phyloP scores from a whole-genome alignment of 2,329 filamentous ascomycete genomes.

The Fusarium concolor region DNA sequence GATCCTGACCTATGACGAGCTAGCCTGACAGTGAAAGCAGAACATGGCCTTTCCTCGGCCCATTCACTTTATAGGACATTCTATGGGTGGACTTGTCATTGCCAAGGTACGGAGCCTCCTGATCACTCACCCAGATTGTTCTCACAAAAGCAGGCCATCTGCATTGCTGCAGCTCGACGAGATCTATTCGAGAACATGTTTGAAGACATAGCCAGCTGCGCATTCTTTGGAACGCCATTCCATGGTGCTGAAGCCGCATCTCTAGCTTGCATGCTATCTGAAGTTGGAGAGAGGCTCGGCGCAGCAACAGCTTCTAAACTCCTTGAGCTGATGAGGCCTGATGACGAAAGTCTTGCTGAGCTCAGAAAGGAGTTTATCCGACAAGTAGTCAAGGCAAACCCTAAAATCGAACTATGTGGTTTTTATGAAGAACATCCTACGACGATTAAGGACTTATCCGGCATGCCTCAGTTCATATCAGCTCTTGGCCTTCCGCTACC shows the following conservation, averaged over 20 bases:
- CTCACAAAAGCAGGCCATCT: slow-evolving; percentile 35
- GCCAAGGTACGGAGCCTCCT: slow-evolving; percentile 50
- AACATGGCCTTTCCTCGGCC: slow-evolving; percentile 45
- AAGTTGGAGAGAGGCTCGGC: slow-evolving; percentile 50
- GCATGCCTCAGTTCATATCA: slow-evolving; percentile 46
- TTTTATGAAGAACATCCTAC: slow-evolving; percentile 57
- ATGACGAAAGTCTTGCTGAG: slow-evolving; percentile 53
- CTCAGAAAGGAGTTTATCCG: slow-evolving; percentile 55
- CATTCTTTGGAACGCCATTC: slow-evolving; percentile 58
- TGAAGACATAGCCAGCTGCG: slow-evolving; percentile 54
- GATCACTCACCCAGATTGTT: no score
- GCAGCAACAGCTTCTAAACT: slow-evolving; percentile 52
- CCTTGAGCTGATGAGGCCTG: slow-evolving; percentile 55
- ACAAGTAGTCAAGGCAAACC: slow-evolving; percentile 50
- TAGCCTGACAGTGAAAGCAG: neutral
- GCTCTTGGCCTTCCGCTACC: slow-evolving; percentile 44
- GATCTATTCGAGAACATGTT: slow-evolving; percentile 55
- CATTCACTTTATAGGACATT: slow-evolving; percentile 58
- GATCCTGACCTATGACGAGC: neutral
- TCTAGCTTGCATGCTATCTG: slow-evolving; percentile 53
- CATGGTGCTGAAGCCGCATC: slow-evolving; percentile 53
- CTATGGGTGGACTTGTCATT: slow-evolving; percentile 59
- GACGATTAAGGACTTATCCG: slow-evolving; percentile 52
- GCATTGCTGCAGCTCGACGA: slow-evolving; percentile 50
- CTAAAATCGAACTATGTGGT: slow-evolving; percentile 52